Conservation (phyloP, 2,329 filamentous ascomycete species). For the Colletotrichum tabaci region DNA sequence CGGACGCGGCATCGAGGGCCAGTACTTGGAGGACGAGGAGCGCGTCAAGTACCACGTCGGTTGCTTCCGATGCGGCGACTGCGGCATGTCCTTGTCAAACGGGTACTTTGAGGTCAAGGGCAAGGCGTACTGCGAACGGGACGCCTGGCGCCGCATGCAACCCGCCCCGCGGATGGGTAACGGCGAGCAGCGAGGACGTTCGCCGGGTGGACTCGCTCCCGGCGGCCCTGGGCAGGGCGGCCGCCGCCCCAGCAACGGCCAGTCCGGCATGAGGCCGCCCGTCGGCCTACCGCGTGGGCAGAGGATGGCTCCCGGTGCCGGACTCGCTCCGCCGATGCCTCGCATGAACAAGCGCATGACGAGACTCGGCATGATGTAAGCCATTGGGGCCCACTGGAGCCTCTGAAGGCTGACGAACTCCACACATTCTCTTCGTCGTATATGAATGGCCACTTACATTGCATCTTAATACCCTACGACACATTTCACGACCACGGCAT, state of each 20-base stretch:
- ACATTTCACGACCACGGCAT: slow-evolving; percentile 40
- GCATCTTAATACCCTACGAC: slow-evolving; percentile 35
- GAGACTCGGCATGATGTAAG: slow-evolving; percentile 70
- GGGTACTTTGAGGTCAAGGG: slow-evolving; percentile 94
- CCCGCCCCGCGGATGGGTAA: slow-evolving; percentile 47
- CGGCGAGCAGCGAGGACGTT: slow-evolving; percentile 49
- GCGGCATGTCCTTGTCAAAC: slow-evolving; percentile 79
- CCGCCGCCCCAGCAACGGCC: slow-evolving; percentile 36
- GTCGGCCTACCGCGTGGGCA: slow-evolving; percentile 42
- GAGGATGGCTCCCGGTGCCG: slow-evolving; percentile 41
- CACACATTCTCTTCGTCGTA: slow-evolving; percentile 30
- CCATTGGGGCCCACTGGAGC: neutral
- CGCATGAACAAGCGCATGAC: slow-evolving; percentile 76
- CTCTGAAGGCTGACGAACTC: neutral
- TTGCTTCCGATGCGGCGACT: slow-evolving; percentile 89
- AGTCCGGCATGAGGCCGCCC: slow-evolving; percentile 41
- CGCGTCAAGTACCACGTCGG: slow-evolving; percentile 86
- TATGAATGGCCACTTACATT: slow-evolving; percentile 23
- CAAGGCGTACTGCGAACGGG: slow-evolving; percentile 86
- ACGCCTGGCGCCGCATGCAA: slow-evolving; percentile 76
- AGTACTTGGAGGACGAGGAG: slow-evolving; percentile 88
- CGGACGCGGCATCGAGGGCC: slow-evolving; percentile 89
- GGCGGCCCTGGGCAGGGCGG: slow-evolving; percentile 27
- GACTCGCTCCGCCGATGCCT: slow-evolving; percentile 53
- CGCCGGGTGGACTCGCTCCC: slow-evolving; percentile 35